phyloP scores from a whole-genome alignment of 2,329 filamentous ascomycete species.

The Claviceps pazoutovae region DNA sequence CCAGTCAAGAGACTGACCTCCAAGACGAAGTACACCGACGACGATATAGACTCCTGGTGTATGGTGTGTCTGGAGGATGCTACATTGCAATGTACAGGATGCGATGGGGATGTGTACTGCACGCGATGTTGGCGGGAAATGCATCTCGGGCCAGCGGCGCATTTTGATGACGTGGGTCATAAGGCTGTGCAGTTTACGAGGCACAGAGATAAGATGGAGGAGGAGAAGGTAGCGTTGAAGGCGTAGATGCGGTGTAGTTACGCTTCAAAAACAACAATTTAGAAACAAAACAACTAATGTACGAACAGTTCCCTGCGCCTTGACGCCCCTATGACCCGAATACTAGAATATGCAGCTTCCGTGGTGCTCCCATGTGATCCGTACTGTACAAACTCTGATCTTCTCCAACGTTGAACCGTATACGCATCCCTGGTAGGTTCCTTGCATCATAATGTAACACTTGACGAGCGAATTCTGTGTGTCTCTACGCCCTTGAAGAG shows the following conservation, averaged over 20 bases:
- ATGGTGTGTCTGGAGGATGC: conserved; percentile 72
- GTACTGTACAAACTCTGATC: no score
- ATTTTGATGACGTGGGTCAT: conserved; percentile 57
- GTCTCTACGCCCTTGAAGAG: conserved; percentile 1
- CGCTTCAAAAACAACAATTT: neutral
- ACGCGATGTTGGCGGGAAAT: conserved; percentile 68
- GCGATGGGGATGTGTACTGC: conserved; percentile 62
- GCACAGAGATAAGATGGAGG: conserved; percentile 19
- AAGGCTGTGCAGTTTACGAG: conserved; percentile 46
- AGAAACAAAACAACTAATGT: neutral
- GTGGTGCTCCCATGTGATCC: no score
- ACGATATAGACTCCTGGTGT: conserved; percentile 66
- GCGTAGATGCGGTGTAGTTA: conserved; percentile 9
- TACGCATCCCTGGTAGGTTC: no score
- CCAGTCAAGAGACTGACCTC: conserved; percentile 24
- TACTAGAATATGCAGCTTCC: no score
- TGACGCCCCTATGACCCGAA: no score
- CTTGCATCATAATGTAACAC: no score
- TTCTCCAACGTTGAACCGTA: no score
- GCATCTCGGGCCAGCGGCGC: conserved; percentile 55
- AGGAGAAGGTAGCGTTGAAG: conserved; percentile 21
- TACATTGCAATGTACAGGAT: conserved; percentile 57
- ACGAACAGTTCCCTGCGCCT: no score
- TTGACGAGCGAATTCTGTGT: neutral
- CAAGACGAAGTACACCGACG: conserved; percentile 43